These are phyloP conservation scores for Solanum pinnatisectum DNA, from an alignment of 257 asterid genomes.

Conservation along the genomic window DNA sequence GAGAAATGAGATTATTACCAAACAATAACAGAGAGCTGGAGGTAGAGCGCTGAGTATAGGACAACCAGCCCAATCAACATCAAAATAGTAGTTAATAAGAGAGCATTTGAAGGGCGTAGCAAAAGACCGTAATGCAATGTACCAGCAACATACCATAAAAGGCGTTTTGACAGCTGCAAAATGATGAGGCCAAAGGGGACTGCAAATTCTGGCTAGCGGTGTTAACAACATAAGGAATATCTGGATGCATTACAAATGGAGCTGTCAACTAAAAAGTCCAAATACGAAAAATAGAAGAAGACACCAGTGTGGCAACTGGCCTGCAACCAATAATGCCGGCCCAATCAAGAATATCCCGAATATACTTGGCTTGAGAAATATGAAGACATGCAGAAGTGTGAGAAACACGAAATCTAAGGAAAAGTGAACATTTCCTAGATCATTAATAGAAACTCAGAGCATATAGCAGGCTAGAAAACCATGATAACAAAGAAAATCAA, in stretches of 20 bases:
- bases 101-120: neutral
- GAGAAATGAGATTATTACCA: neutral
- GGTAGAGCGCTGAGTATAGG: neutral
- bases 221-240: neutral
- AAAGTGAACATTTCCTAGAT: neutral
- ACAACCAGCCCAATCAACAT: neutral
- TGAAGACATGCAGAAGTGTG: neutral
- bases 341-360: neutral
- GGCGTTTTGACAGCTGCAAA: neutral
- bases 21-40: neutral
- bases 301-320: neutral
- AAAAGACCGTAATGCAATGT: neutral
- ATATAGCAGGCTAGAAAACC: neutral
- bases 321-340: neutral
- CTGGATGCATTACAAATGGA: neutral
- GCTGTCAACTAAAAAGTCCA: neutral
- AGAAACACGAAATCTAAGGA: neutral
- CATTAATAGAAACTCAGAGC: neutral
- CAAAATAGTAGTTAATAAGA: neutral
- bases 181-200: neutral
- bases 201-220: neutral
- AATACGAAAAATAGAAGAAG: neutral
- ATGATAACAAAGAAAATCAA: neutral
- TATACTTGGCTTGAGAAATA: neutral
- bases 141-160: neutral